Evolutionary conservation across 2,329 filamentous ascomycete species (phyloP), one percentile per base, ranked within the genome.

Genomic region (Huntiella savannae): DNA sequence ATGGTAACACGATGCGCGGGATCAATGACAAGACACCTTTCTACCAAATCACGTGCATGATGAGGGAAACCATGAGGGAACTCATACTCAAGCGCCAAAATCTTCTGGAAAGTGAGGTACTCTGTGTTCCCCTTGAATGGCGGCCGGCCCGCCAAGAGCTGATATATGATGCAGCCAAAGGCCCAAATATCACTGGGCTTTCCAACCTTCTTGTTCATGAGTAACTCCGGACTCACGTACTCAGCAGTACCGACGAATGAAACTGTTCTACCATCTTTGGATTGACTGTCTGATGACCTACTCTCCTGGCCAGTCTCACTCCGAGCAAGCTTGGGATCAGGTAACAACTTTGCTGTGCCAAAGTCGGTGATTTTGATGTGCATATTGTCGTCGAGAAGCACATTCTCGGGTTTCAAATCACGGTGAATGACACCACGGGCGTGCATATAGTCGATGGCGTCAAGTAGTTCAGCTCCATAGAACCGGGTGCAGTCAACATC

Each of bases 341-440:
- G 12, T 40, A 98, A 67, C 51, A 98, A 75, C 60, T 95, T 96
- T n/a, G 91, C 91, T 0, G 91, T 98, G 37, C 91, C 91, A 58
- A 98, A 98, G 62, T 98, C 91, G 5, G 91, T 98, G 53, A 98
- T 95, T 60, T 98, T 98, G 63, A 96, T 79, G 56, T 96, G 85
- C 82, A 95, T 92, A 57, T 93, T 81, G 53, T 87, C 82, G 60
- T 98, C 91, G 34, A 98, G 69, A 5, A 98, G 71, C 3, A 98
- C 87, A 53, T 98, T 98, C 60, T 98, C 91, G 0, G 91, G 91
- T 58, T 98, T 98, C 53, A 98, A 62, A 58, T 98, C 91, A 53
- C 91, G 81, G 61, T 98, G 91, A 50, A 98, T 96, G 17, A 98
- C 86, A 16, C 88, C 91, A 52, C 85, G 77, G 37, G 79, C 85